Evolutionary conservation across 345 rosid species (phyloP), one percentile per base, ranked within the genome.

Genomic region (Sonneratia alba): DNA sequence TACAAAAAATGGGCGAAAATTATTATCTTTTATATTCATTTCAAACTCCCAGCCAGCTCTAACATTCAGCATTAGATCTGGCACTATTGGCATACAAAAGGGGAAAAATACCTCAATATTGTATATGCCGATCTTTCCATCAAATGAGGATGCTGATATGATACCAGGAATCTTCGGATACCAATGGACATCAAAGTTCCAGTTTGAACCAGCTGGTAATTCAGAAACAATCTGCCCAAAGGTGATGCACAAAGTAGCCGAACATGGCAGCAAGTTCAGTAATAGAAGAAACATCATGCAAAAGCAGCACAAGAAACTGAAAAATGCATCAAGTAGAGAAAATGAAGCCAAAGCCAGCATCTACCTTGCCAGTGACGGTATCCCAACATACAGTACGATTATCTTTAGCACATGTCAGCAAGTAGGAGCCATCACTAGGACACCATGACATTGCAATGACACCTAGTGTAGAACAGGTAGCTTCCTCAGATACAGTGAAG

Each of bases 371-470:
- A 72, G 91, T 89, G 71, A 77, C 80, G 8, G 96, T 92, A 81
- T 92, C 94, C 99, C 99, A 96, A 85, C 98, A 96, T 79, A 96
- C 89, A 73, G 98, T 96, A 76, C 96, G 89, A 77, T 89, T 91
- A 85, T 96, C 99, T 79, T 92, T 96, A 38, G 97, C 97, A 77
- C 99, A 96, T 21, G 99, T 89, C 72, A 96, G 88, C 83, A 96
- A 87, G 84, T 96, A 96, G 24, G 98, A 85, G 82, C 95, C 88
- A 76, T 92, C 98, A 74, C 67, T 87, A 24, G 99, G 91, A 79
- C 99, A 96, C 99, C 99, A 96, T 16, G 97, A 87, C 99, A 96
- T 96, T 73, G 96, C 99, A 87, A 92, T 91, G 66, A 96, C 98
- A 82, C 99, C 99, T 96, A 87, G 57, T 34, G 43, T 21, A 45